Conservation (phyloP, 2,329 filamentous ascomycete genomes). For the Akanthomyces dipterigenus region DNA sequence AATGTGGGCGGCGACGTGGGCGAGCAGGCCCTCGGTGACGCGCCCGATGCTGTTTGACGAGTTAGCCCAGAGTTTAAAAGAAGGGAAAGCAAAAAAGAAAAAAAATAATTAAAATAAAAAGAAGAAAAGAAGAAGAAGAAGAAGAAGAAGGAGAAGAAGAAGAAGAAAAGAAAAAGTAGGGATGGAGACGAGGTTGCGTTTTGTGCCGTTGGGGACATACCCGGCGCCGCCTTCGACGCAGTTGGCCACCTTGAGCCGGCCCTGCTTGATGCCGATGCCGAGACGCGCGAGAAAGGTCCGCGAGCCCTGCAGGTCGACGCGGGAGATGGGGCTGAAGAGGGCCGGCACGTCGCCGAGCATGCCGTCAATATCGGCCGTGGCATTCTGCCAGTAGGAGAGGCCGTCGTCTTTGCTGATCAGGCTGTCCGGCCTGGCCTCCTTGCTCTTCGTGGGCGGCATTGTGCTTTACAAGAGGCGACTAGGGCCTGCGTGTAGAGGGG, state of each 20-base stretch:
- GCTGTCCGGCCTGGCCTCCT: neutral
- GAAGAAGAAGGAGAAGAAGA: no score
- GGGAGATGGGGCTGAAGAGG: constrained; percentile 37
- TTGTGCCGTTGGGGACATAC: no score
- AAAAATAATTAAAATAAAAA: no score
- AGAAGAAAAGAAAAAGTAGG: no score
- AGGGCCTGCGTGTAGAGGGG: neutral
- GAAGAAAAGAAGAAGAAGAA: neutral
- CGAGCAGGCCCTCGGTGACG: constrained; percentile 71
- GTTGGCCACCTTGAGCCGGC: constrained; percentile 22
- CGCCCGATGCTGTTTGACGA: constrained; percentile 70
- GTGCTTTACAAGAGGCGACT: no score
- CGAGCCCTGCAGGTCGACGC: constrained; percentile 63
- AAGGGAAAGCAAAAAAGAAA: neutral
- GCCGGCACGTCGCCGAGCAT: constrained; percentile 63
- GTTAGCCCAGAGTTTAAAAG: no score
- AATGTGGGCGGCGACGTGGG: constrained; percentile 60
- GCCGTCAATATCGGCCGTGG: constrained; percentile 49
- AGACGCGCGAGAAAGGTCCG: constrained; percentile 64
- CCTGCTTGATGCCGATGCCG: constrained; percentile 33
- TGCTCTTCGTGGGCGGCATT: neutral
- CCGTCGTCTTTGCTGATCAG: constrained; percentile 1
- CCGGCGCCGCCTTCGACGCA: constrained; percentile 35
- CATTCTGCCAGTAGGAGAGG: constrained; percentile 38
- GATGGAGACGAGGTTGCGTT: no score